Conservation (phyloP, 257 asterid species). For the Capsicum rhomboideum region DNA sequence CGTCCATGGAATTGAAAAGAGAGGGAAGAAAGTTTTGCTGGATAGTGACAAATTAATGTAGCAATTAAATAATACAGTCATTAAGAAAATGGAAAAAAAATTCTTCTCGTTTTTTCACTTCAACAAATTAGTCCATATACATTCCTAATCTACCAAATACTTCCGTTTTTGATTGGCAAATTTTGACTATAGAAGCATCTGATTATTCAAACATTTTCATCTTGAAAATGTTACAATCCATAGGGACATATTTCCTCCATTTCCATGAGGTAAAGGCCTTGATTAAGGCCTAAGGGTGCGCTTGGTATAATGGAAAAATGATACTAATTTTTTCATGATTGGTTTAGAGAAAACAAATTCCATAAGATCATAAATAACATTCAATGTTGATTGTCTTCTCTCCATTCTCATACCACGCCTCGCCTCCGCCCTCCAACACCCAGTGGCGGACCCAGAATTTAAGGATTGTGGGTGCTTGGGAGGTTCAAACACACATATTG, state of each 20-base stretch:
- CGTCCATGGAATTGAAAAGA: too few relatives aligned
- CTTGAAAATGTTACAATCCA: background rate
- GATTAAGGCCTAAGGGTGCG: background rate
- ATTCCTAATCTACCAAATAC: background rate
- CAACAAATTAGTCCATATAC: background rate
- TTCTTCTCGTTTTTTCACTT: too few relatives aligned
- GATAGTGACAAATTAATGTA: background rate
- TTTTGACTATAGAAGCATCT: background rate
- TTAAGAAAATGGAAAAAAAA: too few relatives aligned
- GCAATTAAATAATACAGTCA: background rate
- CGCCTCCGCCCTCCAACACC: too few relatives aligned
- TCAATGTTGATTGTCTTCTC: too few relatives aligned
- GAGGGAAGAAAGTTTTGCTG: background rate
- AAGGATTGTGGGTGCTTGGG: too few relatives aligned
- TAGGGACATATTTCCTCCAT: background rate
- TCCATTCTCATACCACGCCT: too few relatives aligned
- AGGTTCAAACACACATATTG: too few relatives aligned
- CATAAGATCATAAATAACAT: too few relatives aligned
- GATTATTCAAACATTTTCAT: background rate
- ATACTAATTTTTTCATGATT: too few relatives aligned
- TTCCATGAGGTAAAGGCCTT: background rate
- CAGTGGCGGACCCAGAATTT: too few relatives aligned
- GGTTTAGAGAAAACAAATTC: too few relatives aligned
- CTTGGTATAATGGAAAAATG: background rate
- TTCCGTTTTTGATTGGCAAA: background rate